Evolutionary conservation across 2,329 filamentous ascomycete species (phyloP).

Genomic region (Fusarium siculi): DNA sequence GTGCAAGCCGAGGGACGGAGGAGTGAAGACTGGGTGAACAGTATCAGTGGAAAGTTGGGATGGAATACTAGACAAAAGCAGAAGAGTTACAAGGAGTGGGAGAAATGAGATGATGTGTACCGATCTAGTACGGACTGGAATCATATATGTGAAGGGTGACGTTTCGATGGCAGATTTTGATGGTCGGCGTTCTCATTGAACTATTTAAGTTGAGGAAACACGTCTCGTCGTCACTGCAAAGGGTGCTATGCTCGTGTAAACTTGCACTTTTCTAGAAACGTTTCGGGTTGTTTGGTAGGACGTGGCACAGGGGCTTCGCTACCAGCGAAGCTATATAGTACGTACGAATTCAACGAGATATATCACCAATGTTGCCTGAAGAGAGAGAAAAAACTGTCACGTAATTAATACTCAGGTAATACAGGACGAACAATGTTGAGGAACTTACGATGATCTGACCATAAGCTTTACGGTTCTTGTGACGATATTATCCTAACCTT

Average conservation of each 20-base stretch:
- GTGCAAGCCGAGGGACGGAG: slow-evolving; percentile 76
- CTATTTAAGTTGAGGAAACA: not conserved
- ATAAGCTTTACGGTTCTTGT: not conserved
- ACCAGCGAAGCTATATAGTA: not conserved
- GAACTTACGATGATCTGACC: not conserved
- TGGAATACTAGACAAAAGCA: slow-evolving; percentile 86
- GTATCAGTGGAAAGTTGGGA: slow-evolving; percentile 80
- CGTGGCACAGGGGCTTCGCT: not conserved
- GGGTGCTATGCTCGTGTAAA: not conserved
- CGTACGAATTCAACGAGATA: not conserved
- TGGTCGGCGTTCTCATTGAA: not conserved
- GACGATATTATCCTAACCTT: not conserved
- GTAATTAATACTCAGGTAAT: too few relatives aligned
- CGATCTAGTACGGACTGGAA: not conserved
- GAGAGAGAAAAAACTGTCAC: not conserved
- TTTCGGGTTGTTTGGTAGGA: not conserved
- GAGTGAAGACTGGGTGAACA: slow-evolving; percentile 85
- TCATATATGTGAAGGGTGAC: not conserved
- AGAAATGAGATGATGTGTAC: slow-evolving; percentile 40
- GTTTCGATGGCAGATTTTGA: slow-evolving; percentile 3
- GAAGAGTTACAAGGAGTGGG: slow-evolving; percentile 68
- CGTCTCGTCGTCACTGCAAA: not conserved
- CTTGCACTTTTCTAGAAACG: not conserved
- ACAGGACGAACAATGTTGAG: not conserved
- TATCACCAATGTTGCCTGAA: not conserved